Conservation (phyloP, 2,329 filamentous ascomycete species). For the Epichloe gansuensis region DNA sequence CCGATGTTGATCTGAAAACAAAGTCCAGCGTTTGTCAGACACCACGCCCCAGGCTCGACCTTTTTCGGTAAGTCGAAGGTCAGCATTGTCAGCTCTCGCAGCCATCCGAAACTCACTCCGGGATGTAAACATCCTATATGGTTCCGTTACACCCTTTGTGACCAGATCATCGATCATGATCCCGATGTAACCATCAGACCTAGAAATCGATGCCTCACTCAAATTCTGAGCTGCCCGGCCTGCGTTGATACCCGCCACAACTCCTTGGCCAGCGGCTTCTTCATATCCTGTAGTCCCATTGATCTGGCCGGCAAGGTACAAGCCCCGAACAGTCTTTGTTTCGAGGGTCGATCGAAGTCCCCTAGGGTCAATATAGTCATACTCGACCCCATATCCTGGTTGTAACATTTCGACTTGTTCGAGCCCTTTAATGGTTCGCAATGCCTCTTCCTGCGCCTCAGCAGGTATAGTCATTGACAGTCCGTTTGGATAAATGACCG, state of each 20-base stretch:
- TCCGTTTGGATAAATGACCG: conserved; percentile 90
- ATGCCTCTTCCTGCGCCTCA: conserved; percentile 70
- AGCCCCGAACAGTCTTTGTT: conserved; percentile 78
- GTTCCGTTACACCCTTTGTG: conserved; percentile 92
- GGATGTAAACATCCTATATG: conserved; percentile 96
- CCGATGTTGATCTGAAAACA: conserved; percentile 50
- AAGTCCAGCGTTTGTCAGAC: conserved; percentile 62
- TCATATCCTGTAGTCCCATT: conserved; percentile 98
- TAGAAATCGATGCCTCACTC: conserved; percentile 53
- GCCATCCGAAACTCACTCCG: conserved; percentile 93
- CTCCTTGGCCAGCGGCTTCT: conserved; percentile 86
- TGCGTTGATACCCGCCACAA: conserved; percentile 88
- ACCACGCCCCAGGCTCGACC: conserved; percentile 70
- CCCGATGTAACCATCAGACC: conserved; percentile 90
- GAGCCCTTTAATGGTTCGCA: conserved; percentile 79
- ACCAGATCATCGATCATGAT: conserved; percentile 98
- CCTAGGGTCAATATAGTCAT: conserved; percentile 94
- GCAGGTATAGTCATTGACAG: conserved; percentile 93
- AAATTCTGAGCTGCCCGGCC: conserved; percentile 64
- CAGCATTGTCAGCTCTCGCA: conserved; percentile 86
- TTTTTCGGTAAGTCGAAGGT: conserved; percentile 68
- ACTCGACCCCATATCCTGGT: conserved; percentile 93
- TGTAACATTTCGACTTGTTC: conserved; percentile 88
- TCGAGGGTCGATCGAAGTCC: conserved; percentile 80
- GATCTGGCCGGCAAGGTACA: conserved; percentile 92